Percentiles rank a stretch among this genome's conserved stretches.
These are phyloP conservation scores for Hymenochaete sp. DNA, from an alignment of 1,284 basidiomycete genomes.

Conservation along the genomic window DNA sequence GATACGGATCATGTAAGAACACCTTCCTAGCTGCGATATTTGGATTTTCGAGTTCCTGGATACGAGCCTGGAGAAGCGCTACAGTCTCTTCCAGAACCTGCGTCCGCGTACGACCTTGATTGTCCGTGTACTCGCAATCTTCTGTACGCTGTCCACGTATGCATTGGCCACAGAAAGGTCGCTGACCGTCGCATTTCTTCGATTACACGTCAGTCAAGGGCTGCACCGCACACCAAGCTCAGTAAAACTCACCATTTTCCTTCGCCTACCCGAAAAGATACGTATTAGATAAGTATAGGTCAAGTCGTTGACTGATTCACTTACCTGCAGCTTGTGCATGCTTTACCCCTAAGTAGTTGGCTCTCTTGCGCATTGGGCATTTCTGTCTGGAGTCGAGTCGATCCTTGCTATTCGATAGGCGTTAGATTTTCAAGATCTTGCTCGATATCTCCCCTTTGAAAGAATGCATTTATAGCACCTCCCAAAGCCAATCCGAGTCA, in stretches of 20 bases:
- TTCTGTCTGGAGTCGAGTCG: no score
- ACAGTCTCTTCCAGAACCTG: slow-evolving; percentile 17
- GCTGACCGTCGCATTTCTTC: slow-evolving; percentile 16
- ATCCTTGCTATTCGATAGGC: no score
- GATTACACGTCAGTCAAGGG: neutral
- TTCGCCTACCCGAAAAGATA: slow-evolving; percentile 3
- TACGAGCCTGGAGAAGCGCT: slow-evolving; percentile 6
- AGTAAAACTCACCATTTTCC: slow-evolving; percentile 12
- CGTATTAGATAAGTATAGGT: neutral
- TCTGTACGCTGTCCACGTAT: neutral
- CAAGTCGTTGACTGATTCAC: neutral
- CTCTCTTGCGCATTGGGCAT: neutral
- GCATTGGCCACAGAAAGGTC: slow-evolving; percentile 17
- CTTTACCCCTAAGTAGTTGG: slow-evolving; percentile 4
- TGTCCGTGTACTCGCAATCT: slow-evolving; percentile 17
- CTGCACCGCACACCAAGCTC: neutral
- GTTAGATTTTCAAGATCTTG: no score
- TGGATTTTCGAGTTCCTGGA: slow-evolving; percentile 13
- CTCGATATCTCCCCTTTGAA: no score
- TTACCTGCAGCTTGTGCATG: slow-evolving; percentile 15
- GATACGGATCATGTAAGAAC: slow-evolving; percentile 12
- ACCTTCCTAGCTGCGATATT: neutral
- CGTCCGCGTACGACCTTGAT: slow-evolving; percentile 14
- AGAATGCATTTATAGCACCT: no score
- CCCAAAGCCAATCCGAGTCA: no score